Evolutionary conservation across 148 eudicot species (phyloP), one percentile per base, ranked within the genome.

Genomic region (Rhododendron ferrugineum): DNA sequence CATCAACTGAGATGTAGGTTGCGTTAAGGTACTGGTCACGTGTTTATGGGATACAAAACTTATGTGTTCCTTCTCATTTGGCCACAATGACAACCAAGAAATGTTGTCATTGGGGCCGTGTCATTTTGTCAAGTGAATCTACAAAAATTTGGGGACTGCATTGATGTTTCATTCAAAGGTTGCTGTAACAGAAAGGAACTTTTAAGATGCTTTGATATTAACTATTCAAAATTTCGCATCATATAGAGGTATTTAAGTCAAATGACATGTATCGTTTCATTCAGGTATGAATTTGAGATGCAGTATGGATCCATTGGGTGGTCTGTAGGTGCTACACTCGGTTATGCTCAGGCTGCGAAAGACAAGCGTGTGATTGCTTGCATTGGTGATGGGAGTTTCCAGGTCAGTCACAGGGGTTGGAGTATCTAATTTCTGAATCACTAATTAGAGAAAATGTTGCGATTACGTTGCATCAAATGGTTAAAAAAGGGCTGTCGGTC

Each of bases 321-420:
- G 97, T 90, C 97, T 8, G 95, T 94, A 42, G 98, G 98, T 86
- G 95, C 98, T 62, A 92, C 98, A 47, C 88, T 94, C 62, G 98
- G 98, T 46, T 94, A 94, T 86, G 95, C 98, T 82, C 98, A 93
- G 88, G 98, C 95, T 64, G 95, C 93, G 5, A 89, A 91, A 87
- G 91, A 91, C 80, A 93, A 93, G 84, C 92, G 98, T 46, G 92
- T 94, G 47, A 90, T 94, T 86, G 90, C 98, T 84, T 94, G 92
- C 91, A 93, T 93, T 77, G 95, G 98, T 60, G 95, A 94, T 86
- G 98, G 98, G 32, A 94, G 98, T 87, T 94, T 94, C 82, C 98
- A 93, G 95, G 97, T 93, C 13, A 88, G 92, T 50, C 4, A 28
- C 47, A 47, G 44, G 13, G 14, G 14, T 80, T 80, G 34, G 62